Percentiles rank a stretch among this genome's conserved stretches.
phyloP scores from a whole-genome alignment of 306 rosid species.

The Fragaria ananassa region DNA sequence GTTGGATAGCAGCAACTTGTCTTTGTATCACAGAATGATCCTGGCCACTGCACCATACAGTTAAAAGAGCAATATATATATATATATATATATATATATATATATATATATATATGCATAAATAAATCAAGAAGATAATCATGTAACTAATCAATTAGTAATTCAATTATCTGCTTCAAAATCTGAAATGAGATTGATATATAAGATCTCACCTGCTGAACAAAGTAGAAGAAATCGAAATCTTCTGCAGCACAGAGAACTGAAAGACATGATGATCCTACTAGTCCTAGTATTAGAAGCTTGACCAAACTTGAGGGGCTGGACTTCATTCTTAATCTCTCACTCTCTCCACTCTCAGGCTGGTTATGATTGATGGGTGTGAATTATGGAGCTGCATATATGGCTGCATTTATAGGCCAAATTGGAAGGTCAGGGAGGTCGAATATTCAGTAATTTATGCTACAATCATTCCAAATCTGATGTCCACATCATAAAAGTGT shows the following conservation, averaged over 20 bases:
- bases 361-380: slow-evolving; percentile 7
- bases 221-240: slow-evolving; percentile 86
- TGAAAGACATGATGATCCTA: slow-evolving; percentile 40
- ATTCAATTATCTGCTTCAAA: background rate
- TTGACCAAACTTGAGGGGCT: slow-evolving; percentile 27
- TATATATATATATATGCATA: too few species aligned
- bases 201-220: slow-evolving; percentile 55
- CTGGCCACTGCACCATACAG: slow-evolving; percentile 65
- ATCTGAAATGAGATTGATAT: background rate
- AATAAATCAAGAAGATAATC: background rate
- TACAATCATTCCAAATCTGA: background rate
- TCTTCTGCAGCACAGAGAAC: slow-evolving; percentile 45
- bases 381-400: background rate
- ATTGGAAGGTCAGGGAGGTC: slow-evolving; percentile 16
- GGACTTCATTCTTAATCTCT: slow-evolving; percentile 29
- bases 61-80: too few species aligned
- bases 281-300: slow-evolving; percentile 43
- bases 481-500: background rate
- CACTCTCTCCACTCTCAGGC: background rate
- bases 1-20: slow-evolving; percentile 66
- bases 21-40: slow-evolving; percentile 70
- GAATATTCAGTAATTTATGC: slow-evolving; percentile 35
- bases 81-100: too few species aligned
- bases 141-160: too few species aligned
- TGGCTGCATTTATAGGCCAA: slow-evolving; percentile 30